Evolutionary conservation across 1,284 basidiomycete genomes (phyloP), one percentile per base, ranked within the genome.

Genomic region (Ceratobasidium sp.): DNA sequence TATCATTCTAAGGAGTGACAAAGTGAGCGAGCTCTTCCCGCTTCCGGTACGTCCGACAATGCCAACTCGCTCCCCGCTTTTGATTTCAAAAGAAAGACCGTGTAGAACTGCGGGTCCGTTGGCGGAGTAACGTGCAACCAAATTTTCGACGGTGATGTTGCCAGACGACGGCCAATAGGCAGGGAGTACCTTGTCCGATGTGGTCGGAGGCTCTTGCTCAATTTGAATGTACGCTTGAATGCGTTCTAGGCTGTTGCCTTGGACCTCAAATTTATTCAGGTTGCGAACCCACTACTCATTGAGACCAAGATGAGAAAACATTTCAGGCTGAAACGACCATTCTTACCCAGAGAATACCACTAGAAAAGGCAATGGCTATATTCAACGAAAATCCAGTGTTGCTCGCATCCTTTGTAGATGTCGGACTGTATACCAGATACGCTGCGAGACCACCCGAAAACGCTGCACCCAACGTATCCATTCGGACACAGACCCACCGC

Each of bases 81-180:
- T 87, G 78, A 92, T 86, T 68, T 86, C 83, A 82, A 93, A 89
- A 15, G 87, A 87, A 26, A 93, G 81, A 66, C 88, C 83, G 75
- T 91, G 87, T 26, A 93, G 85, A 0, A 92, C 89, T 3, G 81
- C 80, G 82, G 87, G 80, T 83, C 90, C 13, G 87, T 87, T 40
- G 20, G 73, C 77, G 3, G 90, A 89, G 80, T 92, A 92, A 38
- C 87, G 86, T 40, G 91, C 90, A 15, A 87, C 89, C 12, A 92
- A 84, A 20, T 87, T 87, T 79, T 94, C 89, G 0, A 94, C 91
- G 3, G 85, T 83, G 44, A 95, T 85, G 50, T 90, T 87, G 5
- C 94, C 94, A 54, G 90, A 92, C 0, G 91, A 88, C 0, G 94
- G 94, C 93, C 94, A 95, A 78, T 92, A 90, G 0, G 93, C 93